Percentiles rank a stretch among this genome's conserved stretches.
phyloP scores from a whole-genome alignment of 2,329 filamentous ascomycete genomes.

The Rutstroemia sp. region DNA sequence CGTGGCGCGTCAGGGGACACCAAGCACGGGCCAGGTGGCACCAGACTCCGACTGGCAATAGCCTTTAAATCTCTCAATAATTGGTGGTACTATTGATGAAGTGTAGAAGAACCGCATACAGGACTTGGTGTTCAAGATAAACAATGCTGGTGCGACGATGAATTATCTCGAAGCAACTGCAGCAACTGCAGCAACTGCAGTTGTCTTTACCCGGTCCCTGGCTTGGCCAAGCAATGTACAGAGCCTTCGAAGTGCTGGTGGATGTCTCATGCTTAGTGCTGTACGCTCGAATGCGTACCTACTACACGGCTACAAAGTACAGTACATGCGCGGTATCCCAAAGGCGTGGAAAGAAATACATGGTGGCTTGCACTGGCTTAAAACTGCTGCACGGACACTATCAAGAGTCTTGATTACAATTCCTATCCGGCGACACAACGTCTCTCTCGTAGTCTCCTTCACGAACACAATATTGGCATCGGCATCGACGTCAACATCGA shows the following conservation, averaged over 20 bases:
- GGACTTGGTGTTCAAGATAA: background rate
- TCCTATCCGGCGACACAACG: too few species aligned
- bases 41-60: background rate
- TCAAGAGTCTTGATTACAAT: too few species aligned
- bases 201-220: conserved; percentile 7
- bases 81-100: background rate
- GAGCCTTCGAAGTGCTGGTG: background rate
- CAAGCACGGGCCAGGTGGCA: conserved; percentile 1
- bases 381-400: too few species aligned
- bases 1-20: background rate
- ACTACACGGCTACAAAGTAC: background rate
- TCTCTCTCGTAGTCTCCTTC: too few species aligned
- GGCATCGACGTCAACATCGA: background rate
- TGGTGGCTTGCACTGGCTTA: background rate
- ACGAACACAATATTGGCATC: background rate
- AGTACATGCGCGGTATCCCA: too few species aligned
- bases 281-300: background rate
- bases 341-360: background rate
- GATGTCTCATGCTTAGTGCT: conserved; percentile 1
- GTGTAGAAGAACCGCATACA: background rate
- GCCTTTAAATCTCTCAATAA: background rate
- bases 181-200: conserved; percentile 1
- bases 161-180: background rate
- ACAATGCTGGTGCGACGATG: background rate
- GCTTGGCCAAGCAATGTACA: conserved; percentile 7